These are phyloP conservation scores for Euclidium syriacum DNA, from an alignment of 345 rosid species.

Conservation along the genomic window DNA sequence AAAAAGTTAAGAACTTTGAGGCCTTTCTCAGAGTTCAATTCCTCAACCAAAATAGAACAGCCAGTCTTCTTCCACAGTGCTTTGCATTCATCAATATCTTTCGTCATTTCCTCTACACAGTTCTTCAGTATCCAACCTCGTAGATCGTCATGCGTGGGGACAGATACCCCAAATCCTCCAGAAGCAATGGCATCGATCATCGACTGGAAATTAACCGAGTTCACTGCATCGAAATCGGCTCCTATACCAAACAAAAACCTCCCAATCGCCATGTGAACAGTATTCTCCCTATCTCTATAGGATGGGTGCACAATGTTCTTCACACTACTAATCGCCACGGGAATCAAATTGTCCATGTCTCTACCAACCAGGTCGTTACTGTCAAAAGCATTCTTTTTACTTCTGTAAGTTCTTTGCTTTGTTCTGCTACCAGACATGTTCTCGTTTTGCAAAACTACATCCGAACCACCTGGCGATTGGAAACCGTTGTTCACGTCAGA, in stretches of 20 bases:
- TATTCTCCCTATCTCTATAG: slow-evolving; percentile 32
- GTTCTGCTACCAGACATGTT: background rate
- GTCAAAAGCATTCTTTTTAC: slow-evolving; percentile 38
- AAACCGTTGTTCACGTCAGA: slow-evolving; percentile 35
- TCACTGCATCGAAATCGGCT: slow-evolving; percentile 64
- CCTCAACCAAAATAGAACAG: slow-evolving; percentile 72
- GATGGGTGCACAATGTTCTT: slow-evolving; percentile 23
- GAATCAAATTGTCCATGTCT: slow-evolving; percentile 26
- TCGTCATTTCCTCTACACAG: slow-evolving; percentile 60
- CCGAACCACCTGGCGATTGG: background rate
- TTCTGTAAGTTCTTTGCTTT: slow-evolving; percentile 29
- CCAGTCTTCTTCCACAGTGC: slow-evolving; percentile 62
- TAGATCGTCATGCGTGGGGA: slow-evolving; percentile 55
- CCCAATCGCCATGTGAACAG: slow-evolving; percentile 51
- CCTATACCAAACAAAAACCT: slow-evolving; percentile 74
- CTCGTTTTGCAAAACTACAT: slow-evolving; percentile 23
- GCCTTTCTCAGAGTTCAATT: slow-evolving; percentile 48
- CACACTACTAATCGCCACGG: slow-evolving; percentile 25
- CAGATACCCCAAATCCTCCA: slow-evolving; percentile 37
- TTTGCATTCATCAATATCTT: slow-evolving; percentile 38
- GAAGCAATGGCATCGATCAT: slow-evolving; percentile 64
- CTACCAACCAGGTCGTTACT: slow-evolving; percentile 13
- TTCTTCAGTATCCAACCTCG: slow-evolving; percentile 69
- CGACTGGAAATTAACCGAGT: slow-evolving; percentile 59
- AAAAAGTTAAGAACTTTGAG: slow-evolving; percentile 46